Base-by-base conservation (phyloP, 2,329 filamentous ascomycete species). In the Metarhizium album region DNA sequence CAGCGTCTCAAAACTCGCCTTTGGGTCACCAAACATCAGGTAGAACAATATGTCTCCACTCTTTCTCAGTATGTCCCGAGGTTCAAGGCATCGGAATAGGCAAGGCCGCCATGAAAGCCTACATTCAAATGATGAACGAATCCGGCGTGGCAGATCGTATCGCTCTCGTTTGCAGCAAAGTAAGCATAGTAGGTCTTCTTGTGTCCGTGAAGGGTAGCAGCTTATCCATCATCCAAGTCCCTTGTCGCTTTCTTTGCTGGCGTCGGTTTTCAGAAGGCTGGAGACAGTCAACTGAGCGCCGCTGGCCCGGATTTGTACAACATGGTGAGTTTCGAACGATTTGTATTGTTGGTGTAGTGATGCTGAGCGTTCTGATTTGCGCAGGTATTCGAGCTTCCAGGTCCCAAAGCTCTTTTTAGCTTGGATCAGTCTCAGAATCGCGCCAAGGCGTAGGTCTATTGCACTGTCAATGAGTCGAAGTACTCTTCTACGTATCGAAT, bases 281-380 rank as follows among this genome's bases (percentile, higher is more conserved):
- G 90, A 0, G 70, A 74, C 47, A 93, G 88, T 65, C 70, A 78
- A 53, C 84, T 80, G 47, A 73, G 78, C 52, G 90, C 89, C 68
- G 86, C 83, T 20, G 88, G 88, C 37, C 87, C 88, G 31, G 83
- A 81, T 18, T 95, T 90, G 89, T 75, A 80, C 58, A 83, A 93
- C 64, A 82, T 95, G 87, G 86, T 90, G 65, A 65, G 74, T 45
- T 53, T 35, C 31, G n/a, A 20, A 7, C 8, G 9, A 13, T 31
- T 14, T 22, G 18, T 24, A 23, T 42, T 33, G 3, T 8, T 20
- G 16, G 16, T 35, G 18, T 7, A 11, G n/a, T 29, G 3, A 40
- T 27, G 13, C 29, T 45, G 33, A 29, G 20, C 37, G 22, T 13
- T 23, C 24, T 42, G 48, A 50, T 22, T 45, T 22, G 13, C 18